Evolutionary conservation across 768 basidiomycete genomes (phyloP).

Genomic region (Auriscalpium microsporum): DNA sequence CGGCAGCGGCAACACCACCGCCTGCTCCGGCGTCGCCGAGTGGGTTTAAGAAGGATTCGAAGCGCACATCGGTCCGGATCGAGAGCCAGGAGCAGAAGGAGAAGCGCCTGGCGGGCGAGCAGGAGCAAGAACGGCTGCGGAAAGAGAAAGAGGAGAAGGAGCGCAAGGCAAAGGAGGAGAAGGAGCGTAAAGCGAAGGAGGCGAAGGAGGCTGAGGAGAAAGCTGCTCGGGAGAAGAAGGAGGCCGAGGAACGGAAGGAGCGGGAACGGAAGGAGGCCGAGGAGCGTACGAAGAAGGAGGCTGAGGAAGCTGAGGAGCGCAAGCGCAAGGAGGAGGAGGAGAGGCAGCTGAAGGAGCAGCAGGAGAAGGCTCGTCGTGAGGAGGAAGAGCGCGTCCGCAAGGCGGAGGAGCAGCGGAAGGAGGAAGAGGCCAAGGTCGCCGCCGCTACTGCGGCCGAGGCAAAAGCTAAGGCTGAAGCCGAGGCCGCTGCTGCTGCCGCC

Average conservation of each 20-base stretch:
- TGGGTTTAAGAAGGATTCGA: slow-evolving; percentile 10
- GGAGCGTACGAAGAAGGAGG: slow-evolving; percentile 31
- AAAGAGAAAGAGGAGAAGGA: slow-evolving; percentile 33
- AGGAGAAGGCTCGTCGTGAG: slow-evolving; percentile 28
- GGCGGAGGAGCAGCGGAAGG: slow-evolving; percentile 19
- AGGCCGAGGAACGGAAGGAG: slow-evolving; percentile 34
- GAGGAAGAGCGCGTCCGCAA: slow-evolving; percentile 26
- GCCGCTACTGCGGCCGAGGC: slow-evolving; percentile 23
- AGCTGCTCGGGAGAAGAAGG: slow-evolving; percentile 34
- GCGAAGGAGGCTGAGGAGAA: slow-evolving; percentile 34
- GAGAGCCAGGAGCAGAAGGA: slow-evolving; percentile 54
- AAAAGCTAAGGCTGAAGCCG: slow-evolving; percentile 26
- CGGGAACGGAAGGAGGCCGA: slow-evolving; percentile 21
- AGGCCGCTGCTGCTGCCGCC: slow-evolving; percentile 24
- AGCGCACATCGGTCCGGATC: slow-evolving; percentile 41
- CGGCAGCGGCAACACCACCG: slow-evolving; percentile 32
- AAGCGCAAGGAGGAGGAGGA: slow-evolving; percentile 27
- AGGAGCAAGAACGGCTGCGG: slow-evolving; percentile 39
- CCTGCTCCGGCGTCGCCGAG: slow-evolving; percentile 20
- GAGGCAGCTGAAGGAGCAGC: slow-evolving; percentile 35
- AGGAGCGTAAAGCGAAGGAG: slow-evolving; percentile 30
- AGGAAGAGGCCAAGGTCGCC: slow-evolving; percentile 15
- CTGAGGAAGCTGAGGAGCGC: slow-evolving; percentile 24
- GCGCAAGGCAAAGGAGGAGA: slow-evolving; percentile 25
- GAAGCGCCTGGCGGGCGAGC: slow-evolving; percentile 38